Conservation (phyloP, 306 rosid species). For the Quercus agrifolia region DNA sequence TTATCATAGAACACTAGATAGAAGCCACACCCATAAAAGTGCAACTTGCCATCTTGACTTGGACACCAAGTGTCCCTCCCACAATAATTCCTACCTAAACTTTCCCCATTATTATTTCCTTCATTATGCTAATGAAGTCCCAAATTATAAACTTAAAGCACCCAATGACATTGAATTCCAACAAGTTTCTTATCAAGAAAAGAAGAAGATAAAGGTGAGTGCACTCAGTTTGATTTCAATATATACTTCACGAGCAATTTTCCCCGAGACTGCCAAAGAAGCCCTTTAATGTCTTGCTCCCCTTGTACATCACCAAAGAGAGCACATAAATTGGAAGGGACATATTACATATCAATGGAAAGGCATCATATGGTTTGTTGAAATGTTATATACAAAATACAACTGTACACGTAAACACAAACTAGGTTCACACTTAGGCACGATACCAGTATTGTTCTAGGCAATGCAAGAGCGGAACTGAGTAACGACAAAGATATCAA, state of each 20-base stretch:
- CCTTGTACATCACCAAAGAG: background rate
- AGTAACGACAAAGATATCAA: background rate
- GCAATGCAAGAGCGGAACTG: background rate
- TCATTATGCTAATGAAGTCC: background rate
- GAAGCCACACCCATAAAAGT: background rate
- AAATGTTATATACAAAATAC: slow-evolving; percentile 17
- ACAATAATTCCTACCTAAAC: background rate
- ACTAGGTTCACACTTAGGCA: background rate
- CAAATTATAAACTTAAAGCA: background rate
- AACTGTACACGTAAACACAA: slow-evolving; percentile 1
- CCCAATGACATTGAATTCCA: background rate
- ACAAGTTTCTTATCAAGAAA: background rate
- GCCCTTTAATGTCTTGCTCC: background rate
- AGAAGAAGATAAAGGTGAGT: background rate
- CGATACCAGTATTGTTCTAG: background rate
- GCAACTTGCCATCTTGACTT: background rate
- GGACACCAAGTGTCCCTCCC: background rate
- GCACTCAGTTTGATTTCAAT: background rate
- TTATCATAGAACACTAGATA: no score
- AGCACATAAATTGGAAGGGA: background rate
- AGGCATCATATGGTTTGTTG: background rate
- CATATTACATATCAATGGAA: background rate
- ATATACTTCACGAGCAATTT: background rate
- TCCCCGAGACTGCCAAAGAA: background rate
- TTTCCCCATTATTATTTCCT: background rate